Percentiles rank a stretch among this genome's conserved stretches.
Evolutionary conservation across 148 eudicot genomes (phyloP).

Genomic region (Spergularia bocconei): DNA sequence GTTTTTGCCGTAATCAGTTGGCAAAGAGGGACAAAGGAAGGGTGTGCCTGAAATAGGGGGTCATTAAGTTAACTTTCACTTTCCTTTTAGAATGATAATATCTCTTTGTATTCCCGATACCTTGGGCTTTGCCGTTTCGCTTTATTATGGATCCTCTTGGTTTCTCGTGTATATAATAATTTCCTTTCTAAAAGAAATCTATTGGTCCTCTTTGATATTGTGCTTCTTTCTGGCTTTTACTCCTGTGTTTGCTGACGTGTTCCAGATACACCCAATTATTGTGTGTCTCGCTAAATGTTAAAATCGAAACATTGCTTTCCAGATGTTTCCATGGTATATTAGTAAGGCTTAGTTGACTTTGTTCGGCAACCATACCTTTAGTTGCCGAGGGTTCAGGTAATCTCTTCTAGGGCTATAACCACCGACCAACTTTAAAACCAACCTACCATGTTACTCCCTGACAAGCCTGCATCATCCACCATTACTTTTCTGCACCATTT

Average conservation of each 20-base stretch:
- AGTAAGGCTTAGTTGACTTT: neutral
- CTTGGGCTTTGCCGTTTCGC: neutral
- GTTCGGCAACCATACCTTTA: neutral
- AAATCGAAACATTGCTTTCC: neutral
- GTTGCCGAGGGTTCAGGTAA: neutral
- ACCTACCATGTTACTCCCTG: too few species aligned
- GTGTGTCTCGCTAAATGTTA: neutral
- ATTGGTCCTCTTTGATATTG: neutral
- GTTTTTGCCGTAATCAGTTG: neutral
- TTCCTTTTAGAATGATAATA: neutral
- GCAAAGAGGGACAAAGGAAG: neutral
- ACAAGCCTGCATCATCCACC: too few species aligned
- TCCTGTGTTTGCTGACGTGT: neutral
- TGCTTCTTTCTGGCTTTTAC: neutral
- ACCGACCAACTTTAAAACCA: too few species aligned
- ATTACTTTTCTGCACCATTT: too few species aligned
- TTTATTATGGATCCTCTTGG: neutral
- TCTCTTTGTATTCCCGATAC: neutral
- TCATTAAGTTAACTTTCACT: neutral
- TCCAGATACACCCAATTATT: neutral
- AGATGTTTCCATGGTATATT: neutral
- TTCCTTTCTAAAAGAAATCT: too few species aligned
- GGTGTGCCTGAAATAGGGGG: neutral
- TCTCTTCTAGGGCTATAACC: too few species aligned
- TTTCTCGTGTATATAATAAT: too few species aligned